Base-by-base conservation (phyloP, 179 eudicot species). In the Kewa caespitosa region DNA sequence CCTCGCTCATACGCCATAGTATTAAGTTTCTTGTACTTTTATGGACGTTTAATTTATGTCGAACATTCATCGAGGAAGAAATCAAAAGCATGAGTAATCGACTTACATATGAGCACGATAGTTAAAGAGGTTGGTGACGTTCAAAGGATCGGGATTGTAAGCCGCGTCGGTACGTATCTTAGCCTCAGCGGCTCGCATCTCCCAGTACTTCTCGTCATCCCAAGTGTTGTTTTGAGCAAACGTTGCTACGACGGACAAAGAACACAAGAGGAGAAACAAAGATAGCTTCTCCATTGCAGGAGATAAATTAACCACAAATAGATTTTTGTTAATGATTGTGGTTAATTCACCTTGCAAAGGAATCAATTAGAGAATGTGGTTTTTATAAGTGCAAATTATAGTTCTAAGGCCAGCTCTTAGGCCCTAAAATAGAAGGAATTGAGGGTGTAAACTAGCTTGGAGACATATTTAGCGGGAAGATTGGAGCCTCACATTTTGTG, bases 51-150 rank as follows among this genome's bases (percentile, higher is more conserved):
- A n/a, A n/a, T n/a, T n/a, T n/a, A n/a, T n/a, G n/a, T n/a, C n/a
- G n/a, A n/a, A n/a, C n/a, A n/a, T n/a, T n/a, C n/a, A n/a, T n/a
- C n/a, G n/a, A n/a, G n/a, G n/a, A n/a, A n/a, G n/a, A n/a, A 43
- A 30, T 18, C 10, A 5, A 13, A 39, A 12, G 23, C 41, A n/a
- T 38, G 0, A 70, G 6, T 4, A 32, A 23, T 17, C 31, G 31
- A 75, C 94, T 82, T 73, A 91, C 97, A 65, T 61, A 72, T 75
- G 83, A 70, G 89, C 82, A 25, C 70, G 81, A 70, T 70, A 30
- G 77, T 85, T 88, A 39, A 90, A 75, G 28, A 78, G 79, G 32
- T 87, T 70, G 0, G 91, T 84, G 63, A 87, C 79, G 28, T 76
- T 79, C 20, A 69, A 84, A 33, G 97, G 97, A 1, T 91, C 41